A percentile compares a stretch with the other conserved stretches of the same genome.
Conservation (phyloP, 352 stramenopile genomes). For the Phytopythium litorale region DNA sequence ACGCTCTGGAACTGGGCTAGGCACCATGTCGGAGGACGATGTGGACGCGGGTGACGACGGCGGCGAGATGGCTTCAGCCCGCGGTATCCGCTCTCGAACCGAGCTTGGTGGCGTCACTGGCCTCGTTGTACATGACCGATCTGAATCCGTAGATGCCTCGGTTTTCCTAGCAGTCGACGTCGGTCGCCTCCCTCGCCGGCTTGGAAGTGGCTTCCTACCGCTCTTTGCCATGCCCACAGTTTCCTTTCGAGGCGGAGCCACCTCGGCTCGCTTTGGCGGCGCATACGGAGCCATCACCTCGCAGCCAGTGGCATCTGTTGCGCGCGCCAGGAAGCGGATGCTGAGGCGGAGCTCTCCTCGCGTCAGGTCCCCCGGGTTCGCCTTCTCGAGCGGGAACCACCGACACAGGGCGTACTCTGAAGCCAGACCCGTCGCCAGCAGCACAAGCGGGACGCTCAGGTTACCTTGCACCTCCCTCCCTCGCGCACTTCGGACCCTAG, state of each 20-base stretch:
- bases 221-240: neutral
- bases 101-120: neutral
- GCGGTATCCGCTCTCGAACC: conserved; percentile 19
- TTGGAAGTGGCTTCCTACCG: neutral
- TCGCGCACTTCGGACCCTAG: conserved; percentile 8
- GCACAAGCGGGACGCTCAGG: conserved; percentile 34
- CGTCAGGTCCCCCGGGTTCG: conserved; percentile 19
- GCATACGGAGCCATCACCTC: conserved; percentile 32
- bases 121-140: neutral
- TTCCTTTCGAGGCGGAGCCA: neutral
- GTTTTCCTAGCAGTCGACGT: neutral
- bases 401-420: conserved; percentile 41
- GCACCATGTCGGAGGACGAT: conserved; percentile 22
- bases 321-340: conserved; percentile 34
- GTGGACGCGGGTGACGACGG: conserved; percentile 52
- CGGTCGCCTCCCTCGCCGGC: neutral
- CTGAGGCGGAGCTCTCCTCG: conserved; percentile 41
- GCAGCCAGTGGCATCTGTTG: conserved; percentile 5
- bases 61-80: conserved; percentile 44
- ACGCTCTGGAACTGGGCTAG: neutral
- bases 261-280: neutral
- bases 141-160: neutral
- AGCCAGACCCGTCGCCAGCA: conserved; percentile 49
- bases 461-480: neutral
- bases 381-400: conserved; percentile 57